Evolutionary conservation across 169 alveolate genomes (phyloP), one percentile per base, ranked within the genome.

Genomic region (Plasmodium malariae): DNA sequence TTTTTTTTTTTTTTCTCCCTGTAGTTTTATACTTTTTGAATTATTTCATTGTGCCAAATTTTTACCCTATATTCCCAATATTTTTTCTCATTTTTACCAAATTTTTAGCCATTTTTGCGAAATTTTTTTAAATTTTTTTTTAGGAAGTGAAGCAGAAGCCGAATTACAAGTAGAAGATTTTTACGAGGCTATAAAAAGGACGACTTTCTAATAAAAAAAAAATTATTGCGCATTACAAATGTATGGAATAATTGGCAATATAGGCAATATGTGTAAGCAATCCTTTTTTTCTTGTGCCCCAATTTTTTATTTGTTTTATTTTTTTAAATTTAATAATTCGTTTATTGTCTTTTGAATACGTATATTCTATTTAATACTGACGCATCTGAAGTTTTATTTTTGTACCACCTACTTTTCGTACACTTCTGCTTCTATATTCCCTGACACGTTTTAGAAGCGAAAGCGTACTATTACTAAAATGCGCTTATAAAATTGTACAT

Each of bases 81-180:
- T n/a, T n/a, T n/a, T n/a, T n/a, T n/a, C n/a, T n/a, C n/a, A n/a
- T n/a, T n/a, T n/a, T n/a, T n/a, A n/a, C n/a, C n/a, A n/a, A n/a
- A n/a, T n/a, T n/a, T n/a, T n/a, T n/a, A n/a, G n/a, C n/a, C n/a
- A n/a, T n/a, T n/a, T n/a, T n/a, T n/a, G n/a, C n/a, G n/a, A n/a
- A n/a, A 45, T 26, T 65, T 69, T 69, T 48, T 69, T 26, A 4
- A 3, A 28, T 62, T 37, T 48, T 21, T 40, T 36, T 40, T 57
- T 36, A 73, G 87, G 71, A 51, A 21, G 30, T 34, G 87, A 32
- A 54, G 36, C 32, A 30, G 32, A 43, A 19, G 17, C 49, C 17
- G 87, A 62, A 40, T n/a, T 73, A 21, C 30, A 19, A 19, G 87
- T 73, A 4, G 60, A 55, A 57, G 87, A 73, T 32, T 55, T 73